A percentile compares a stretch with the other conserved stretches of the same genome.
These are phyloP conservation scores for Aspergillus versicolor DNA, from an alignment of 2,329 filamentous ascomycete genomes.

Conservation along the genomic window DNA sequence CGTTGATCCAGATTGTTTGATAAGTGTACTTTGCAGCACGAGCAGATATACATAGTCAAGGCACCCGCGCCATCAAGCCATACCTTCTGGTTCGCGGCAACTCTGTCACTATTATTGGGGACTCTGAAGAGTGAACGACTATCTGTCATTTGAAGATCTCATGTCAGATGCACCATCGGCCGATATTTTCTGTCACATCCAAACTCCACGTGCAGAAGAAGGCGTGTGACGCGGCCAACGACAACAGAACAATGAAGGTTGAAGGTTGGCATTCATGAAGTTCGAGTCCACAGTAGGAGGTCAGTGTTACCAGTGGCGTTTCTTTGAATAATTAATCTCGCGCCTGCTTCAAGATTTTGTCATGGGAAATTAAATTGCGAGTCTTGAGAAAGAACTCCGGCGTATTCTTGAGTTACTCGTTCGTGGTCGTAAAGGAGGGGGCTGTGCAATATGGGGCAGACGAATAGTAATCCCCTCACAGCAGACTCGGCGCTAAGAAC, in stretches of 20 bases:
- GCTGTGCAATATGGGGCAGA: constrained; percentile 2
- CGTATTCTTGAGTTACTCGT: neutral
- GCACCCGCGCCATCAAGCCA: neutral
- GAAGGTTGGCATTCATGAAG: neutral
- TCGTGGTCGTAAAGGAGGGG: neutral
- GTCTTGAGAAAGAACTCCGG: neutral
- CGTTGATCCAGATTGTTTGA: too few relatives aligned
- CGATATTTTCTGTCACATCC: neutral
- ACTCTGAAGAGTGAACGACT: neutral
- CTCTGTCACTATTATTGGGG: neutral
- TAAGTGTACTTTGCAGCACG: neutral
- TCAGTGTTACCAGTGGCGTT: neutral
- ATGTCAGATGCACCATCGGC: neutral
- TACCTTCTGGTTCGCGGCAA: neutral
- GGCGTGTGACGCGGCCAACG: neutral
- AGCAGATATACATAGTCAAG: neutral
- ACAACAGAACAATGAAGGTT: neutral
- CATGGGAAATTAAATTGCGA: neutral
- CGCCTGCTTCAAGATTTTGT: neutral
- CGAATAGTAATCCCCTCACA: neutral
- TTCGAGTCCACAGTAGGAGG: neutral
- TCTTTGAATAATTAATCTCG: neutral
- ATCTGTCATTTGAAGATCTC: neutral
- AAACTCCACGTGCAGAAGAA: neutral
- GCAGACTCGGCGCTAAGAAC: constrained; percentile 2